These are phyloP conservation scores for Centaurea solstitialis DNA, from an alignment of 129 eudicot genomes.

Conservation along the genomic window DNA sequence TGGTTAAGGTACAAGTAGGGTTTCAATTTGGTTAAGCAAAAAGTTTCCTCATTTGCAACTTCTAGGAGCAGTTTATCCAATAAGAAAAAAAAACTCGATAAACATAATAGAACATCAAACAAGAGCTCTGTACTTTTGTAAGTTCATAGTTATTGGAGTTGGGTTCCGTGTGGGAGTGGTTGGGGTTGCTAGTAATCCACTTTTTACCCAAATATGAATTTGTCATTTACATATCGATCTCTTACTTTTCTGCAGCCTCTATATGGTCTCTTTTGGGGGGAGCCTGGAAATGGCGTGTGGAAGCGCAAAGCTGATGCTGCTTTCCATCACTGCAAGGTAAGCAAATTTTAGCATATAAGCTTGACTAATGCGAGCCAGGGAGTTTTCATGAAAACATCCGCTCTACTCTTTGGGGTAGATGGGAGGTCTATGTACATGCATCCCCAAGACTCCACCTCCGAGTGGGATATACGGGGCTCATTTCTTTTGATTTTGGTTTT, in stretches of 20 bases:
- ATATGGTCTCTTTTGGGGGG: conserved; percentile 80
- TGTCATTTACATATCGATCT: background rate
- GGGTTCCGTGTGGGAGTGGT: too few species aligned
- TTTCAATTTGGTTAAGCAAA: background rate
- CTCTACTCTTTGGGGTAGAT: background rate
- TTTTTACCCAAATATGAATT: background rate
- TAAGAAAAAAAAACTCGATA: background rate
- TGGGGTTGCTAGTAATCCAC: too few species aligned
- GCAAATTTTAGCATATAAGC: conserved; percentile 4
- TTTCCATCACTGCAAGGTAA: conserved; percentile 70
- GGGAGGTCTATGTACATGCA: too few species aligned
- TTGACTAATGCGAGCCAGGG: background rate
- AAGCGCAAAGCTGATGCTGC: conserved; percentile 90
- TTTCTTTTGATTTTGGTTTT: too few species aligned
- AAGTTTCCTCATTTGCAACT: background rate
- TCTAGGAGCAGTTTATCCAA: background rate
- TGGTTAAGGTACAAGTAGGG: conserved; percentile 65
- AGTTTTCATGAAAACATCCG: background rate
- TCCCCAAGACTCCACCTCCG: too few species aligned
- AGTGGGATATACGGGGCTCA: too few species aligned
- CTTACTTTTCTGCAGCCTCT: conserved; percentile 60
- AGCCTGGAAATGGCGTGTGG: conserved; percentile 73
- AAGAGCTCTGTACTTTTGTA: background rate
- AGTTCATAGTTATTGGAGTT: too few species aligned
- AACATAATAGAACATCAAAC: background rate